Percentiles rank a stretch among this genome's conserved stretches.
Conservation (phyloP, 306 rosid species). For the Rosa rugosa region DNA sequence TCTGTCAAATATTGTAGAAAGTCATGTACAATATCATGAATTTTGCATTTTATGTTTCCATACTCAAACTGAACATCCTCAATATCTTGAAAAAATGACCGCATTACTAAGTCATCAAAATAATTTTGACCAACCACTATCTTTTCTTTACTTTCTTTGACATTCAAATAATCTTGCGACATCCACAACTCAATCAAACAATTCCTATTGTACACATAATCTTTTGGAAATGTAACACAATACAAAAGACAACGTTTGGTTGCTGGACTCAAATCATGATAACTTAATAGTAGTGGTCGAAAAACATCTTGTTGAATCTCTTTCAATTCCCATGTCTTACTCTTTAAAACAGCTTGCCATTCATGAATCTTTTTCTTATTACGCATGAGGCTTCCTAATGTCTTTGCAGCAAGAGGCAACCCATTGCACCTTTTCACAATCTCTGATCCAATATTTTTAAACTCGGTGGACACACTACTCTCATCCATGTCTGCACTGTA, state of each 20-base stretch:
- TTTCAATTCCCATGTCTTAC: neutral
- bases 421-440: neutral
- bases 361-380: neutral
- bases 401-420: neutral
- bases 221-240: neutral
- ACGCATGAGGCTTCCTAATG: slow-evolving; percentile 5
- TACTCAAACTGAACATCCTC: neutral
- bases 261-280: neutral
- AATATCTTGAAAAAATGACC: neutral
- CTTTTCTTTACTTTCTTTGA: neutral
- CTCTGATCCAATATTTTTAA: neutral
- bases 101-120: neutral
- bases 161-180: neutral
- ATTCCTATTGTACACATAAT: neutral
- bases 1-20: neutral
- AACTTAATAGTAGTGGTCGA: neutral
- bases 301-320: neutral
- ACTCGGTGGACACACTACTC: neutral
- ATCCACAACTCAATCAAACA: neutral
- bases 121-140: neutral
- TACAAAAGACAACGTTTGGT: neutral
- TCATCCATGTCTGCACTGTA: neutral
- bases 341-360: neutral
- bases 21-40: slow-evolving; percentile 4
- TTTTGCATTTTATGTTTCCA: neutral